phyloP scores from a whole-genome alignment of 148 eudicot genomes.

The Cornus controversa region DNA sequence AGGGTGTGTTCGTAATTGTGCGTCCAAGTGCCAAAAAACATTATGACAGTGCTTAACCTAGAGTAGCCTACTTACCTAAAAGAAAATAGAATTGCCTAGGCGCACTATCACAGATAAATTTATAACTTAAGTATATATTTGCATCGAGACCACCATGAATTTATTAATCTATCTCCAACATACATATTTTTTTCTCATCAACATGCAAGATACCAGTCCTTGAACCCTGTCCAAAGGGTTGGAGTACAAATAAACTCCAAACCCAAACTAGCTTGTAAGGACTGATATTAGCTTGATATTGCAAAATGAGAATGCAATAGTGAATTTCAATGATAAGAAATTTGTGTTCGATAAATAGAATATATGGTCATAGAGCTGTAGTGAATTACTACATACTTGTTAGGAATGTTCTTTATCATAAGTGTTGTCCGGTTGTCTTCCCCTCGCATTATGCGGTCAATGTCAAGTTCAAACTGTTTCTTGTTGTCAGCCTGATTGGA shows the following conservation, averaged over 20 bases:
- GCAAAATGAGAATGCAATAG: not conserved
- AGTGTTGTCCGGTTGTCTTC: conserved; percentile 85
- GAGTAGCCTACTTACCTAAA: too few relatives aligned
- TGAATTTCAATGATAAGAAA: not conserved
- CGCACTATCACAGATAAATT: not conserved
- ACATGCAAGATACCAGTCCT: too few relatives aligned
- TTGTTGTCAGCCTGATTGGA: conserved; percentile 62
- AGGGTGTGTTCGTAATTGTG: not conserved
- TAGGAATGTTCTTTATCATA: conserved; percentile 93
- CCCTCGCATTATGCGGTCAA: conserved; percentile 68
- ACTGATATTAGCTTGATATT: not conserved
- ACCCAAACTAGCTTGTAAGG: too few relatives aligned
- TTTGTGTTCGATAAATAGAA: conserved; percentile 8
- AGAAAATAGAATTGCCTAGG: too few relatives aligned
- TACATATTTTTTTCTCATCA: too few relatives aligned
- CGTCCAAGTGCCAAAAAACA: not conserved
- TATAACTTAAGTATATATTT: not conserved
- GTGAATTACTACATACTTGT: conserved; percentile 62
- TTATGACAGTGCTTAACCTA: too few relatives aligned
- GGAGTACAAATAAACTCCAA: too few relatives aligned
- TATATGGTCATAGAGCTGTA: conserved; percentile 8
- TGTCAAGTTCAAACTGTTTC: conserved; percentile 82
- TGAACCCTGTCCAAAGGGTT: too few relatives aligned
- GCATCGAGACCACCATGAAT: not conserved
- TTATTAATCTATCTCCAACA: too few relatives aligned